These are phyloP conservation scores for Calvatia gigantea DNA, from an alignment of 768 basidiomycete species.

Conservation along the genomic window DNA sequence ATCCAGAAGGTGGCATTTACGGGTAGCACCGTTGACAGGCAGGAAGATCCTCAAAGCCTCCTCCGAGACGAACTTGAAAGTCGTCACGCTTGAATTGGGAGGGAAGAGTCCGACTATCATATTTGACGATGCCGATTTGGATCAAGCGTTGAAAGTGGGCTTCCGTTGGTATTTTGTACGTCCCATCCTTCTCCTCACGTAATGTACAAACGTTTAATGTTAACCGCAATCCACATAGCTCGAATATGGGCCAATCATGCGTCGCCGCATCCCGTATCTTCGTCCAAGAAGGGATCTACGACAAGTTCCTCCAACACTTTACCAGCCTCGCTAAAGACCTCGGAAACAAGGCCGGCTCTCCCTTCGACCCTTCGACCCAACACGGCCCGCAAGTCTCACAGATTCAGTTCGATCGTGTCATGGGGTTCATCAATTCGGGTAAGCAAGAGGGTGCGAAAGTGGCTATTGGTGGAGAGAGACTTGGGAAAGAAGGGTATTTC, in stretches of 20 bases:
- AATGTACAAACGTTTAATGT: neutral
- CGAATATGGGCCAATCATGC: slow-evolving; percentile 64
- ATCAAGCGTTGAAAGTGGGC: slow-evolving; percentile 68
- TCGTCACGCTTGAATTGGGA: slow-evolving; percentile 70
- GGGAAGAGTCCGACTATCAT: slow-evolving; percentile 64
- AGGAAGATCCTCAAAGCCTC: slow-evolving; percentile 71
- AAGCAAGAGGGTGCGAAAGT: slow-evolving; percentile 69
- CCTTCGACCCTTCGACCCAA: slow-evolving; percentile 50
- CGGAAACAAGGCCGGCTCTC: slow-evolving; percentile 53
- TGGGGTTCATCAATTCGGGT: slow-evolving; percentile 76
- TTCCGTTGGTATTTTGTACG: slow-evolving; percentile 59
- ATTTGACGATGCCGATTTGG: slow-evolving; percentile 61
- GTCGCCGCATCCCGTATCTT: slow-evolving; percentile 80
- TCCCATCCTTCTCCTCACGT: neutral
- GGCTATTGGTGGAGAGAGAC: slow-evolving; percentile 62
- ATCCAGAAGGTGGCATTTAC: slow-evolving; percentile 81
- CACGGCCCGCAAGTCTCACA: slow-evolving; percentile 76
- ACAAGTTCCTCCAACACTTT: slow-evolving; percentile 64
- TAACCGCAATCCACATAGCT: slow-evolving; percentile 15
- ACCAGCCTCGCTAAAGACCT: slow-evolving; percentile 46
- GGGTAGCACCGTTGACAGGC: slow-evolving; percentile 68
- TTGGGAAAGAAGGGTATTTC: slow-evolving; percentile 50
- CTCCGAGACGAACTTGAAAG: slow-evolving; percentile 71
- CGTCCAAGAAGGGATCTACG: slow-evolving; percentile 78
- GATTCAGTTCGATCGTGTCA: slow-evolving; percentile 66